A percentile compares a stretch with the other conserved stretches of the same genome.
phyloP scores from a whole-genome alignment of 2,329 filamentous ascomycete genomes.

The Cytospora paraplurivora region DNA sequence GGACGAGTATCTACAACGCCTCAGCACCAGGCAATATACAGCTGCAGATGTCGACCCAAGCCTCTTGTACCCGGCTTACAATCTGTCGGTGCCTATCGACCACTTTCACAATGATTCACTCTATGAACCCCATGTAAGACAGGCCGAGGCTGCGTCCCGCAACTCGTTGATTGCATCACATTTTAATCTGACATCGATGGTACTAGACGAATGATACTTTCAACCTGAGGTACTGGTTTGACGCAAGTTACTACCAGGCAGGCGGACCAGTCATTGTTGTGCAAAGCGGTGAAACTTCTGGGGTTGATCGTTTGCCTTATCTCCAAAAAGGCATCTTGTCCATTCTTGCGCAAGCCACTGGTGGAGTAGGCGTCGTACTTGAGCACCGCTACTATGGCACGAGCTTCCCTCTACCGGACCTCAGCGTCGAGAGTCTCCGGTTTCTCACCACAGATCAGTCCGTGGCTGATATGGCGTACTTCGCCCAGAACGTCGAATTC shows the following conservation, averaged over 20 bases:
- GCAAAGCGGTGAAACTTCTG: conserved; percentile 70
- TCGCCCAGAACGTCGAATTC: conserved; percentile 72
- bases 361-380: conserved; percentile 76
- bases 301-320: conserved; percentile 64
- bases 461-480: conserved; percentile 78
- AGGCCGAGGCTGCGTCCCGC: background rate
- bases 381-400: conserved; percentile 88
- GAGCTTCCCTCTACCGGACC: conserved; percentile 68
- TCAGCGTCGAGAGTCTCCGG: conserved; percentile 69
- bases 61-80: conserved; percentile 43
- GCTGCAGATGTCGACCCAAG: conserved; percentile 21
- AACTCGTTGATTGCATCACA: no score
- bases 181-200: background rate
- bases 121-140: conserved; percentile 69
- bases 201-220: conserved; percentile 60
- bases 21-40: background rate
- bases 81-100: conserved; percentile 62
- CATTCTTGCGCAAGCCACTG: conserved; percentile 68
- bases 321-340: conserved; percentile 77
- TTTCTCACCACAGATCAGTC: conserved; percentile 85
- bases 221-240: conserved; percentile 80
- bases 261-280: conserved; percentile 83
- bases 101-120: conserved; percentile 79
- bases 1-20: conserved; percentile 6
- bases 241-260: conserved; percentile 70